phyloP scores from a whole-genome alignment of 2,329 filamentous ascomycete genomes.

The Xylaria polymorpha region DNA sequence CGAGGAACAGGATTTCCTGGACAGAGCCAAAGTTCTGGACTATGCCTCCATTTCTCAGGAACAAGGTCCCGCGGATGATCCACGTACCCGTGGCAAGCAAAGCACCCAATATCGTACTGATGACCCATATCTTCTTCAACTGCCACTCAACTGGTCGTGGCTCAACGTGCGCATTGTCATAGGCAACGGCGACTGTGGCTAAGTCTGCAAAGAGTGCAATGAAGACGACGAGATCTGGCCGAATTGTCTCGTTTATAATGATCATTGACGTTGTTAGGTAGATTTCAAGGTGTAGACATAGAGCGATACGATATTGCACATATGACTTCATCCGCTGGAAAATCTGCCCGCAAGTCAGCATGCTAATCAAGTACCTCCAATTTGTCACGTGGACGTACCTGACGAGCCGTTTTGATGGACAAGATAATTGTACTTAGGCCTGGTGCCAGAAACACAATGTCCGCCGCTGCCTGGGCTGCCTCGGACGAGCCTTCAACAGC shows the following conservation, averaged over 20 bases:
- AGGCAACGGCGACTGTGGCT: constrained; percentile 81
- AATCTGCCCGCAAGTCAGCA: constrained; percentile 60
- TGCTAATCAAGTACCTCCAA: background rate
- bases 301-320: constrained; percentile 80
- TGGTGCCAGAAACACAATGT: constrained; percentile 80
- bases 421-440: constrained; percentile 77
- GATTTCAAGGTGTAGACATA: constrained; percentile 79
- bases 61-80: constrained; percentile 77
- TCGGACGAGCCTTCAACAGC: constrained; percentile 78
- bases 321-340: constrained; percentile 84
- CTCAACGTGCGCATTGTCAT: constrained; percentile 83
- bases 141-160: constrained; percentile 82
- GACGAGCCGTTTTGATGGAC: constrained; percentile 78
- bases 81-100: constrained; percentile 77
- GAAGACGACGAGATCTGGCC: constrained; percentile 80
- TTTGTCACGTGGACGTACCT: constrained; percentile 41
- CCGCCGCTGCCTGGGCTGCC: constrained; percentile 77
- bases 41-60: constrained; percentile 75
- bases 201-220: constrained; percentile 83
- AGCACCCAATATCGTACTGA: constrained; percentile 74
- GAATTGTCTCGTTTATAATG: constrained; percentile 81
- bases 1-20: constrained; percentile 79
- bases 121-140: constrained; percentile 83
- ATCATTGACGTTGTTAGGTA: constrained; percentile 83
- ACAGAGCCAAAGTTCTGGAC: constrained; percentile 80